Base-by-base conservation (phyloP, 805 yeast species). In the Lipomyces oligophaga region DNA sequence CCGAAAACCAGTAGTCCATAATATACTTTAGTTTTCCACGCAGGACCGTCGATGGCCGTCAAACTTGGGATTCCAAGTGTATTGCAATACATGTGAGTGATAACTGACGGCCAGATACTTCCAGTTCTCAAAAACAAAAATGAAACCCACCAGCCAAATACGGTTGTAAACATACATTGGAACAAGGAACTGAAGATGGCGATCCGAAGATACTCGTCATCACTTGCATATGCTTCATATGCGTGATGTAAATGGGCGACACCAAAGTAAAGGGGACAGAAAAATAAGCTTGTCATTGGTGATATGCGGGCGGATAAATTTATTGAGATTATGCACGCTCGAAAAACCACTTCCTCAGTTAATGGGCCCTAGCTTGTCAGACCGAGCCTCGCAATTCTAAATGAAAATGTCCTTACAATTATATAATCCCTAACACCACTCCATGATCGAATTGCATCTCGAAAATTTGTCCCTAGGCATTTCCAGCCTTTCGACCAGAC, bases 201-300 rank as follows among this genome's bases (percentile, higher is more conserved):
- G 15, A 64, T 57, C 0, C 50, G 30, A 2, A 67, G 15, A 2
- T 68, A 61, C 1, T 59, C 52, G 15, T 46, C 48, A 30, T 34
- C 44, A 43, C 45, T 49, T 32, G 51, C 44, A 52, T 69, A 69
- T 35, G 74, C 54, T 44, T 77, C 80, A 52, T 69, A 69, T 2
- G 77, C 87, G 61, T 86, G 95, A 60, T 86, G 90, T 19, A 83
- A 40, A 64, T 86, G 96, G 0, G 94, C 93, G 21, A 82, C 57
- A 1, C 89, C 88, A 67, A 86, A 86, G 45, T 79, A 70, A 5
- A 78, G 58, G 1, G 95, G 93, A 1, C 85, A 73, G 24, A 65
- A 60, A 15, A 58, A 54, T 1, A 76, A 60, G 18, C 41, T 47
- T 10, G 41, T 68, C 50, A 7, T 48, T n/a, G 33, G 42, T 50